phyloP scores from a whole-genome alignment of 768 basidiomycete genomes.

The Rhizopogon vinicolor region DNA sequence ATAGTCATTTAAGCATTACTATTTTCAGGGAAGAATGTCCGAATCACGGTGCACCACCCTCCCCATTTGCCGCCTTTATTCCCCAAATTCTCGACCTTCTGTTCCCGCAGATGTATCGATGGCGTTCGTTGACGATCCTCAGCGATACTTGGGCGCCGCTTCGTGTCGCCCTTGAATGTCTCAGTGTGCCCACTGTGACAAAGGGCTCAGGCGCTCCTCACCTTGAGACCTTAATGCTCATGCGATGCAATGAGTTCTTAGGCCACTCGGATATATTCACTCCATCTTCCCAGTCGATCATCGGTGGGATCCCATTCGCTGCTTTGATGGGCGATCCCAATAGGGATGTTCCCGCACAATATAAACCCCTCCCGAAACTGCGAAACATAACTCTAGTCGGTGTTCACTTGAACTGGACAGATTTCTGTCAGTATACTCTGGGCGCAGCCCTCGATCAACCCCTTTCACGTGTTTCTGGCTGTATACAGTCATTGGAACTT shows the following conservation, averaged over 20 bases:
- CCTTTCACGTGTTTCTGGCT: conserved; percentile 10
- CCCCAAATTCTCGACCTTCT: conserved; percentile 33
- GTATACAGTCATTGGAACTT: conserved; percentile 39
- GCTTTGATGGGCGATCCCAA: conserved; percentile 10
- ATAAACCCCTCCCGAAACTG: conserved; percentile 35
- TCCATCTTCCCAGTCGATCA: conserved; percentile 33
- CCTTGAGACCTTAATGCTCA: conserved; percentile 48
- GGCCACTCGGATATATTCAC: conserved; percentile 41
- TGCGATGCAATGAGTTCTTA: conserved; percentile 57
- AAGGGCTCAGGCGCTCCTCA: conserved; percentile 26
- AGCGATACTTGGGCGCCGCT: conserved; percentile 59
- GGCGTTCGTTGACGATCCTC: conserved; percentile 48
- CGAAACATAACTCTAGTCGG: conserved; percentile 48
- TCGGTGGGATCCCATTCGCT: conserved; percentile 28
- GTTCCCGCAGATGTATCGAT: conserved; percentile 47
- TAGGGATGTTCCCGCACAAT: conserved; percentile 5
- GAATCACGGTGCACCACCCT: not conserved
- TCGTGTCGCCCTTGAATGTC: conserved; percentile 42
- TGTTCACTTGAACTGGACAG: conserved; percentile 52
- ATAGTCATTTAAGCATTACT: not conserved
- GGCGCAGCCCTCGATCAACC: not conserved
- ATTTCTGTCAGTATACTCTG: conserved; percentile 29
- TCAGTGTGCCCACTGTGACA: conserved; percentile 31
- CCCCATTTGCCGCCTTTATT: conserved; percentile 8
- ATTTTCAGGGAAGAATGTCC: conserved; percentile 5